Conservation (phyloP, 768 basidiomycete species). For the Russula griseocarnosa region DNA sequence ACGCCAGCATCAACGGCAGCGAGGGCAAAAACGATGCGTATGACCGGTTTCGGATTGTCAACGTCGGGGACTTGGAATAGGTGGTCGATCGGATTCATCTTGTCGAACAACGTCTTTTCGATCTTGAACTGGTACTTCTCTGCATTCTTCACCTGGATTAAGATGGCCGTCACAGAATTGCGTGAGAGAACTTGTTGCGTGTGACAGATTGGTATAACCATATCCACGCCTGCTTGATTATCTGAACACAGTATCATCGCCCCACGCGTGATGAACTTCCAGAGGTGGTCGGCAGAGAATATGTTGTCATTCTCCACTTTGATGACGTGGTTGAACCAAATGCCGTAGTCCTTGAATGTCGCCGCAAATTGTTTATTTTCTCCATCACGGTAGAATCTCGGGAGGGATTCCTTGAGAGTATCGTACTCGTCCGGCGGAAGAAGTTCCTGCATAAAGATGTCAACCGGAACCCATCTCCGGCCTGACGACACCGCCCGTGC, state of each 20-base stretch:
- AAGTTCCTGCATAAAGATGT: not conserved
- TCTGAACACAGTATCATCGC: not conserved
- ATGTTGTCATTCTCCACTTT: not conserved
- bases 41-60: not conserved
- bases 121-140: too few relatives aligned
- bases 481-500: not conserved
- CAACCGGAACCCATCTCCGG: not conserved
- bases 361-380: not conserved
- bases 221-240: too few relatives aligned
- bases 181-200: not conserved
- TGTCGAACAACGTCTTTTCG: not conserved
- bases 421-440: not conserved
- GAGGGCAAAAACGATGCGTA: not conserved
- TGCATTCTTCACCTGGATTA: not conserved
- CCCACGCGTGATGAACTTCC: not conserved
- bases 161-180: not conserved
- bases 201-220: not conserved
- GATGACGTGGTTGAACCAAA: constrained; percentile 8
- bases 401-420: not conserved
- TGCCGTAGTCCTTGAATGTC: not conserved
- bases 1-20: not conserved
- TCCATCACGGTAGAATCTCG: not conserved
- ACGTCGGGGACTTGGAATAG: not conserved
- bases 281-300: not conserved
- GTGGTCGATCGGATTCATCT: not conserved